phyloP scores from a whole-genome alignment of 441 rosid genomes.

The Erysimum cheiri region DNA sequence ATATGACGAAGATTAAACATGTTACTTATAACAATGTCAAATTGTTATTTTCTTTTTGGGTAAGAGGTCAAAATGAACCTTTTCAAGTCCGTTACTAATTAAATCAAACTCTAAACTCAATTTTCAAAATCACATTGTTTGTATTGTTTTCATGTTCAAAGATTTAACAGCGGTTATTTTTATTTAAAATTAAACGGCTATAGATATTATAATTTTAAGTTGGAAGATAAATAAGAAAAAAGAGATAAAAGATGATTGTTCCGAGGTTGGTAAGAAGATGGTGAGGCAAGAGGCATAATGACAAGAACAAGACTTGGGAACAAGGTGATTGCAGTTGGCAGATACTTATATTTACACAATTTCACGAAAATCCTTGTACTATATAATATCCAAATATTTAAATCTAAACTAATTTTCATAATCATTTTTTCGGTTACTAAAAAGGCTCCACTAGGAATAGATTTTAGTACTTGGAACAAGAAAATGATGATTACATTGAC shows the following conservation, averaged over 20 bases:
- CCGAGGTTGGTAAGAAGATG: slow-evolving; percentile 45
- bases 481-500: slow-evolving; percentile 26
- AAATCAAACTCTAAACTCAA: neutral
- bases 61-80: slow-evolving; percentile 13
- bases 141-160: slow-evolving; percentile 13
- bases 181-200: neutral
- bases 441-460: neutral
- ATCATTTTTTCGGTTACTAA: neutral
- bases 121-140: slow-evolving; percentile 8
- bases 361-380: slow-evolving; percentile 2
- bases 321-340: slow-evolving; percentile 47
- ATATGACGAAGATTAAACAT: neutral
- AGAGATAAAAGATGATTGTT: slow-evolving; percentile 33
- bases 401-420: neutral
- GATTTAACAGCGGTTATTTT: neutral
- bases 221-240: slow-evolving; percentile 1
- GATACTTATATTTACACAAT: slow-evolving; percentile 18
- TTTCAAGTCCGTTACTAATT: slow-evolving; percentile 19
- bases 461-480: neutral
- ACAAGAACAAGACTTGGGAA: slow-evolving; percentile 48
- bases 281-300: slow-evolving; percentile 46
- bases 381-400: neutral
- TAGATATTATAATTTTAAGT: neutral
- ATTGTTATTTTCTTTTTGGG: neutral
- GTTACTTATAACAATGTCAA: slow-evolving; percentile 11